Evolutionary conservation across 2,329 filamentous ascomycete genomes (phyloP).

Genomic region (Colletotrichum sojae): DNA sequence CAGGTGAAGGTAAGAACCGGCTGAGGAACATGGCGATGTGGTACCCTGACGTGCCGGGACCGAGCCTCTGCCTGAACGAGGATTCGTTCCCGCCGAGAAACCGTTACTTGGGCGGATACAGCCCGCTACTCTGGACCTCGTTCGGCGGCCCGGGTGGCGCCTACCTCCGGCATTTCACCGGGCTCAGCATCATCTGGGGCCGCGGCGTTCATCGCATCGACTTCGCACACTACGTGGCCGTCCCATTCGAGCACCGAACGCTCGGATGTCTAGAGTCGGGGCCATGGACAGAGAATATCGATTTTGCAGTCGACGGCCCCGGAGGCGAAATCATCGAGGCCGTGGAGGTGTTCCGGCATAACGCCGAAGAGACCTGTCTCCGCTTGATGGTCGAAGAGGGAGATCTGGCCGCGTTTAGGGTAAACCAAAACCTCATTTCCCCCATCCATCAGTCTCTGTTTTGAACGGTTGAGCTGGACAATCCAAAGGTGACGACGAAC

Average conservation of each 20-base stretch:
- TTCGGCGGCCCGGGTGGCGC: conserved; percentile 2
- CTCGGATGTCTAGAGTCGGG: background rate
- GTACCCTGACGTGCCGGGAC: background rate
- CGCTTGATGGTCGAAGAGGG: background rate
- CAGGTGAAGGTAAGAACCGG: background rate
- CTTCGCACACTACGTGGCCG: background rate
- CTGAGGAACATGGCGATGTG: background rate
- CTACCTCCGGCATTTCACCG: background rate
- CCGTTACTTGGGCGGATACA: background rate
- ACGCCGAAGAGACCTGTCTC: background rate
- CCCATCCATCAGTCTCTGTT: background rate
- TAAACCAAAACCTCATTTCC: background rate
- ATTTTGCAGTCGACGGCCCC: background rate
- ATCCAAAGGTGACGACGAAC: background rate
- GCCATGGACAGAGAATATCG: background rate
- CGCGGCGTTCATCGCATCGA: background rate
- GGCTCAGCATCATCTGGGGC: background rate
- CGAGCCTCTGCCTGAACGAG: background rate
- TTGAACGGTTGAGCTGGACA: background rate
- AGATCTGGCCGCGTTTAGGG: background rate
- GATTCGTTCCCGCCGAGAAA: background rate
- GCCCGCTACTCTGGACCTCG: background rate
- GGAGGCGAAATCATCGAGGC: conserved; percentile 4
- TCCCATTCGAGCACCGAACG: background rate
- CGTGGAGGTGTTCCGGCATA: background rate